phyloP scores from a whole-genome alignment of 106 monocot species.

The Gastrodia elata region DNA sequence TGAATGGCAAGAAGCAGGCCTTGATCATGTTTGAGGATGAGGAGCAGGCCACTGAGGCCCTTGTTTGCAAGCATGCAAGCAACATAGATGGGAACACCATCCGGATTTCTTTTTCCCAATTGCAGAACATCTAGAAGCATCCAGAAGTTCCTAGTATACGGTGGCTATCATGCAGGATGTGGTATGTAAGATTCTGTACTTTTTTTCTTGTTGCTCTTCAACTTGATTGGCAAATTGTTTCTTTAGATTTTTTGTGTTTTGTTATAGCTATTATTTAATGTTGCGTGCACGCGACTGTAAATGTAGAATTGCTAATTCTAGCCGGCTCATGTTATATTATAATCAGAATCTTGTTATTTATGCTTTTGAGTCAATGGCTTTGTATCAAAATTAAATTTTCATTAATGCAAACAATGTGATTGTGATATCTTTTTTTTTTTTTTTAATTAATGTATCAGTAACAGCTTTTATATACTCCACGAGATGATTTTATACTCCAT shows the following conservation, averaged over 20 bases:
- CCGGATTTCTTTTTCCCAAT: constrained; percentile 59
- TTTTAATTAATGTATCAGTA: too few species aligned
- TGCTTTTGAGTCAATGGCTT: neutral
- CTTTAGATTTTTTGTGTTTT: neutral
- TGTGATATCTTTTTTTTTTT: neutral
- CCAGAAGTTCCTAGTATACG: neutral
- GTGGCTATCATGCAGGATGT: neutral
- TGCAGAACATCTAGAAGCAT: constrained; percentile 33
- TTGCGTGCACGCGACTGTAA: neutral
- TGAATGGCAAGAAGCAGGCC: constrained; percentile 56
- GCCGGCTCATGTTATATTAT: neutral
- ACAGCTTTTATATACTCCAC: too few species aligned
- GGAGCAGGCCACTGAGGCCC: constrained; percentile 60
- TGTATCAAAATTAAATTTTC: neutral
- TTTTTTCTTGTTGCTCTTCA: neutral
- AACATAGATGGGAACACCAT: constrained; percentile 32
- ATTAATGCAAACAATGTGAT: neutral
- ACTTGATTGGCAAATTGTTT: neutral
- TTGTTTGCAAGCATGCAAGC: constrained; percentile 56
- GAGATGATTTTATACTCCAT: too few species aligned
- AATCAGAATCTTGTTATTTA: neutral
- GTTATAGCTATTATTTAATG: neutral
- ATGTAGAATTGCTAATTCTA: neutral
- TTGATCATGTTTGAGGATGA: constrained; percentile 44
- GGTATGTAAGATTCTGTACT: neutral